Base-by-base conservation (phyloP, 176 grass and related monocot genomes). In the Secale cereale region DNA sequence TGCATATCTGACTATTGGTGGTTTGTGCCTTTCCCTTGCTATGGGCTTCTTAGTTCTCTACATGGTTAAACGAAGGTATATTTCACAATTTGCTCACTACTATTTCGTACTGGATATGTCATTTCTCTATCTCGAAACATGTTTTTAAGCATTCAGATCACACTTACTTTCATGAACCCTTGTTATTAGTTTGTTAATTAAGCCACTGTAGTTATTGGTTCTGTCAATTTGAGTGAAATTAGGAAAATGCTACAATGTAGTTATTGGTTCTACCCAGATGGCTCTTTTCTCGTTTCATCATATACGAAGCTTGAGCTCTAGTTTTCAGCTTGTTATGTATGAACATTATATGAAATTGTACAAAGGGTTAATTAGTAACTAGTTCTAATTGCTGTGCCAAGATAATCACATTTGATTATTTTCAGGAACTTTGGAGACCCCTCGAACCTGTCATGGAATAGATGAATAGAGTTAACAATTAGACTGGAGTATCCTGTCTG, bases 351-450 rank as follows among this genome's bases (percentile, higher is more conserved):
- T 70, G 32, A n/a, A 59, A 73, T 43, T 78, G 17, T 36, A 43
- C 4, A 48, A 76, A 60, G 46, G 20, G 17, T 46, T 77, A 23
- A 23, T 56, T 62, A 45, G 1, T 69, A 46, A 56, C 35, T 65
- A 25, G 5, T 76, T 81, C 36, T 48, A 69, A 81, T 36, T 61
- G 36, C 61, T 48, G 29, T 28, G 23, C 20, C 32, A 32, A 43
- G 46, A 56, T 85, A 82, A 78, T 76, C 59, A 36, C 29, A 78
- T 76, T 23, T 69, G n/a, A 19, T 85, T 90, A 81, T 78, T 87
- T 90, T 61, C 91, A 98, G 96, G 89, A 92, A 87, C 17, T 87
- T 98, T 84, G 96, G 89, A 75, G 96, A 98, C 79, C 93, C 96
- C 65, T 88, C 89, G 46, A 92, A 86, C 64, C 83, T 98, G 83